Base-by-base conservation (phyloP, 1,139 yeast species). In the Suhomyces panamericanus region DNA sequence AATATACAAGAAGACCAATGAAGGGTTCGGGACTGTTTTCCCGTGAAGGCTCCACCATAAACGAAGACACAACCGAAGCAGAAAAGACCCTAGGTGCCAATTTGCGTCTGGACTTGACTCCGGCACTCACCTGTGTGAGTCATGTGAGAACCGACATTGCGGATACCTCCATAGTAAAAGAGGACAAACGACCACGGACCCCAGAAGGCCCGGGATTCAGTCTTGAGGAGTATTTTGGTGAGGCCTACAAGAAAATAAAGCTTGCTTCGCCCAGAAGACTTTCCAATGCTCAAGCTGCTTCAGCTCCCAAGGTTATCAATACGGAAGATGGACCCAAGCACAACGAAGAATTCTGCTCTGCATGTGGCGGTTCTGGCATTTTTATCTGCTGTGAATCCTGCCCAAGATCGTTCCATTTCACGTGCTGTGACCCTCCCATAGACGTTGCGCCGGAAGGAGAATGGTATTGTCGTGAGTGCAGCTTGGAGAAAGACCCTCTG, bases 381-480 rank as follows among this genome's bases (percentile, higher is more conserved):
- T 89, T 93, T 53, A 73, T 93, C 27, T 93, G 98, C 64, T 93
- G 99, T 67, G 99, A 93, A 55, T 75, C 87, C 2, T 93, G 99
- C 64, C 96, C 97, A 0, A 78, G 78, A 57, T 87, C 96, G 1
- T 93, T 91, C 63, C 99, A 93, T 60, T 89, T 93, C 59, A 75
- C 87, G 11, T 93, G 99, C 62, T 80, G 93, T 51, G 87, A 88
- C 55, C 98, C 98, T 2, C 98, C 99, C 0, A 66, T 86, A 22
- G 93, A 86, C 51, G 75, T 80, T 35, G 71, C 90, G 8, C 97
- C 97, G 0, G 95, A 85, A 43, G 96, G 87, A 27, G 89, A 82
- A 55, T 93, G 98, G 98, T 81, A 77, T 53, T 93, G 99, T 66
- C 78, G 78, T 24, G 89, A 85, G 56, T 93, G 99, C 60, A 52